Percentiles rank a stretch among this genome's conserved stretches.
These are phyloP conservation scores for Geotrichum aggregatum DNA, from an alignment of 1,139 yeast genomes.

Conservation along the genomic window DNA sequence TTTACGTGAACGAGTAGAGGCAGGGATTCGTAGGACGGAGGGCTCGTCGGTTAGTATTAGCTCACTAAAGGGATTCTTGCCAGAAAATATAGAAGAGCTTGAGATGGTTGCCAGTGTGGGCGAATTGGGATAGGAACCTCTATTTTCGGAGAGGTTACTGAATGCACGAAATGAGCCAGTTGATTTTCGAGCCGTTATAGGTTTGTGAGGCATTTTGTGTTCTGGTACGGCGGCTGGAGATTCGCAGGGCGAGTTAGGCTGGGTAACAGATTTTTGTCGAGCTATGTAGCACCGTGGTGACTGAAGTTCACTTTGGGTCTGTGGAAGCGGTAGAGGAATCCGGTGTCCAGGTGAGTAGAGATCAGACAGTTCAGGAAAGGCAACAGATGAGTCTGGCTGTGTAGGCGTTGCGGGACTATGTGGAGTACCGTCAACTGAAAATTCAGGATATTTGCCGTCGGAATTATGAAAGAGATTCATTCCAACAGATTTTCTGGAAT, in stretches of 20 bases:
- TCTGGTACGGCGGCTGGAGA: neutral
- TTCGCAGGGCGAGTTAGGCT: neutral
- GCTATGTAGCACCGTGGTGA: neutral
- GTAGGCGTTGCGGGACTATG: neutral
- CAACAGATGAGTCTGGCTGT: neutral
- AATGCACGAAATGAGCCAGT: conserved; percentile 3
- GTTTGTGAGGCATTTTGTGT: neutral
- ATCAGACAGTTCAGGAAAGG: neutral
- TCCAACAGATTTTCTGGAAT: conserved; percentile 4
- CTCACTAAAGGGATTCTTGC: neutral
- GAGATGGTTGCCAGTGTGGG: neutral
- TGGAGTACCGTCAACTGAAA: conserved; percentile 7
- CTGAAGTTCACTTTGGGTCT: neutral
- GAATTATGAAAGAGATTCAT: neutral
- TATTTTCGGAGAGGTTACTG: neutral
- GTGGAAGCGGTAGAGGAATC: neutral
- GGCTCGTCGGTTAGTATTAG: neutral
- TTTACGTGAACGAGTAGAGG: neutral
- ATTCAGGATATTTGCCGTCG: conserved; percentile 11
- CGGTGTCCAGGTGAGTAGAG: neutral
- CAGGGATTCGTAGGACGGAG: neutral
- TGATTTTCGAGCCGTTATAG: conserved; percentile 1
- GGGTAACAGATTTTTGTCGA: neutral
- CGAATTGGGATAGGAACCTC: neutral
- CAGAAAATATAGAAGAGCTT: too few relatives aligned